Conservation (phyloP, 352 stramenopile genomes). For the Pythium phragmiticola region DNA sequence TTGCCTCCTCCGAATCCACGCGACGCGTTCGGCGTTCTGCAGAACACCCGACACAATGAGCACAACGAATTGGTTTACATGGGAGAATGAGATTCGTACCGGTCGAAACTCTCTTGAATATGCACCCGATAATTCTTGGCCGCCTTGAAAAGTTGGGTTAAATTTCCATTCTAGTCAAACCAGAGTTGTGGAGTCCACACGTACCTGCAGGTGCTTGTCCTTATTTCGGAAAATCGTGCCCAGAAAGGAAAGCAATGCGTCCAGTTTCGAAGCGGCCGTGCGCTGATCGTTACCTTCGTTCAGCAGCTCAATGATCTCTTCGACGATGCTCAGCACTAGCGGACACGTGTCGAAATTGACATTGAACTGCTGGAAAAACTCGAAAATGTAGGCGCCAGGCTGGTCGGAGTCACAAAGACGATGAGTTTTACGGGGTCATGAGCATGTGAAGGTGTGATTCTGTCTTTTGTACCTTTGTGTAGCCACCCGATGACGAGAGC, state of each 20-base stretch:
- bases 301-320: conserved; percentile 85
- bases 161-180: background rate
- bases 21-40: conserved; percentile 32
- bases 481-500: conserved; percentile 62
- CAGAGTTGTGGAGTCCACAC: background rate
- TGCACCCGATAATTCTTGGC: conserved; percentile 85
- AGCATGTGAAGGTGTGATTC: too few species aligned
- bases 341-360: conserved; percentile 88
- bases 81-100: conserved; percentile 42
- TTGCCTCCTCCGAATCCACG: conserved; percentile 50
- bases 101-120: conserved; percentile 86
- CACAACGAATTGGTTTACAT: conserved; percentile 12
- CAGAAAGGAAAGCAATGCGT: conserved; percentile 82
- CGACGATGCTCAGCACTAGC: conserved; percentile 85
- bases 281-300: conserved; percentile 71
- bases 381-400: conserved; percentile 88
- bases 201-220: conserved; percentile 69
- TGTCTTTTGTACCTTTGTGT: conserved; percentile 65
- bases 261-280: conserved; percentile 68
- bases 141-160: conserved; percentile 28
- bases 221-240: conserved; percentile 84
- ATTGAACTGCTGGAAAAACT: conserved; percentile 90
- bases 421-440: too few species aligned
- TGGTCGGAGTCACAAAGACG: conserved; percentile 9
- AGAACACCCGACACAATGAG: background rate